Evolutionary conservation across 768 basidiomycete genomes (phyloP), one percentile per base, ranked within the genome.

Genomic region (Tricholoma sp.): DNA sequence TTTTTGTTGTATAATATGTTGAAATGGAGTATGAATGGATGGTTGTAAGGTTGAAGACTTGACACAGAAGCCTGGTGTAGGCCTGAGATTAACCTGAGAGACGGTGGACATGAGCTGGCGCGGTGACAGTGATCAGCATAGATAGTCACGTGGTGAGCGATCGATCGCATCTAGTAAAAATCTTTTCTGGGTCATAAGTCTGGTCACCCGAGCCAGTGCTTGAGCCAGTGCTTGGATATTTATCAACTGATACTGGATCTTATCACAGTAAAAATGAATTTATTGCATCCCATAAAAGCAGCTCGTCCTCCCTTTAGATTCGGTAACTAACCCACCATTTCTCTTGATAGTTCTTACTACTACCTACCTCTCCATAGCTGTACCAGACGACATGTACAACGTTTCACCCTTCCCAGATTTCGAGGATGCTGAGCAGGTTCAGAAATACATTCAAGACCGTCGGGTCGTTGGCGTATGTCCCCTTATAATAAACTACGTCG

Each of bases 391-490:
- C 64, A 81, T 80, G 78, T 72, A 81, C 74, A 77, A 71, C 67
- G 76, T 83, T 27, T 81, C 85, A 1, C 85, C 87, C 50, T 75
- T 82, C 70, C 85, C 87, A 50, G 80, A 83, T 60, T 76, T 80
- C 57, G 81, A 85, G 52, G 86, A 89, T 71, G 77, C 77, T 52
- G 75, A 79, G 41, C 80, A 82, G 60, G 79, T 89, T 61, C 78
- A 83, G 64, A 77, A 82, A 63, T 90, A 88, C 77, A 85, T 92
- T 73, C 83, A 87, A 68, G 90, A 93, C 74, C 79, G 85, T 51
- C 83, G 90, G 52, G 89, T 92, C 72, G 78, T 88, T 51, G 88
- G 88, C 52, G 88, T 90, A 79, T 60, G 85, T 78, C 45, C 56
- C 47, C 29, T 35, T 18, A 45, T 21, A 41, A 8, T 29, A 27